Conservation (phyloP, 225 moss, liverwort and hornwort species). For the Bryoerythrophyllum caledonicum region DNA sequence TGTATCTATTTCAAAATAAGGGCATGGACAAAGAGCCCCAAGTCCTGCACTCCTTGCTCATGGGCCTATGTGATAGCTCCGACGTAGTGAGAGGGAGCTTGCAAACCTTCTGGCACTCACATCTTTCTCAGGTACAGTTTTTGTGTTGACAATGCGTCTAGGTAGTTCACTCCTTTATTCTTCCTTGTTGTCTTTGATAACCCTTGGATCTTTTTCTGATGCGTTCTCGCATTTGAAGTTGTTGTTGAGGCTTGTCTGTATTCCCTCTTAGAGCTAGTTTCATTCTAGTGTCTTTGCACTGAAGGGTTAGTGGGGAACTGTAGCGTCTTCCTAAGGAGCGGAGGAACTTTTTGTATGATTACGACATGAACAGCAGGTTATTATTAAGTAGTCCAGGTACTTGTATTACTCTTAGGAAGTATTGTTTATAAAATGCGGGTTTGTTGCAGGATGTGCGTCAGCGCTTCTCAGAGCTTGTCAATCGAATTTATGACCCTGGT, state of each 20-base stretch:
- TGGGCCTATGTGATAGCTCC: conserved; percentile 77
- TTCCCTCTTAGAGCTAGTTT: conserved; percentile 7
- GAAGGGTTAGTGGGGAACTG: background rate
- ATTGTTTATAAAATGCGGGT: conserved; percentile 12
- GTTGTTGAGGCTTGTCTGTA: background rate
- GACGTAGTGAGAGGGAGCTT: conserved; percentile 62
- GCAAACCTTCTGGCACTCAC: conserved; percentile 78
- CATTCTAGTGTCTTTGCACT: background rate
- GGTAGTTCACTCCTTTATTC: background rate
- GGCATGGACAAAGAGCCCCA: conserved; percentile 41
- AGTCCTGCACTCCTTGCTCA: conserved; percentile 65
- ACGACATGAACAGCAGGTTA: background rate
- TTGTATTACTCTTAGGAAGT: background rate
- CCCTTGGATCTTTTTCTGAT: conserved; percentile 5
- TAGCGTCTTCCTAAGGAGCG: background rate
- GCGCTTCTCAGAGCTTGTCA: conserved; percentile 73
- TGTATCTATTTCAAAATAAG: conserved; percentile 52
- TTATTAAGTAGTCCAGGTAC: conserved; percentile 1
- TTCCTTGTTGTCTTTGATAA: background rate
- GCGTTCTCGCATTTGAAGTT: background rate
- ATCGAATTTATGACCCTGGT: conserved; percentile 71
- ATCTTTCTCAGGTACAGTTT: conserved; percentile 56
- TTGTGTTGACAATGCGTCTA: background rate
- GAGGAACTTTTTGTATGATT: background rate
- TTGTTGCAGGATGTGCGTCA: conserved; percentile 55